Evolutionary conservation across 2,329 filamentous ascomycete genomes (phyloP).

Genomic region (Orbilia javanica): DNA sequence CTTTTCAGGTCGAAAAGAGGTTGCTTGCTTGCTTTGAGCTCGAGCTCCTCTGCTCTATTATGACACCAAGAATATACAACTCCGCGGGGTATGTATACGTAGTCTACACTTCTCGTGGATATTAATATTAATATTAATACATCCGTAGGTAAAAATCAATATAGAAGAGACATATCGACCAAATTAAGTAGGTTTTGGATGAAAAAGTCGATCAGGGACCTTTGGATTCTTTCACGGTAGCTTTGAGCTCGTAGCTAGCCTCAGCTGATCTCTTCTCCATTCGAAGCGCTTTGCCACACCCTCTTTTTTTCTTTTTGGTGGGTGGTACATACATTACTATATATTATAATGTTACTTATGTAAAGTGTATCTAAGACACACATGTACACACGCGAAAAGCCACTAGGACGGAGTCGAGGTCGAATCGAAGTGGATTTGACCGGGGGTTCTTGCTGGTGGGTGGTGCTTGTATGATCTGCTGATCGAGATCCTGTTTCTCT

Average conservation of each 20-base stretch:
- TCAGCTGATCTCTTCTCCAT: constrained; percentile 26
- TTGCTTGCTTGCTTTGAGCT: too few relatives aligned
- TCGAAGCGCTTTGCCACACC: constrained; percentile 28
- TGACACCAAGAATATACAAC: too few relatives aligned
- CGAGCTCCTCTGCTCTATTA: too few relatives aligned
- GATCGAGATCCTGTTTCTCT: constrained; percentile 16
- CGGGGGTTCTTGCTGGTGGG: neutral
- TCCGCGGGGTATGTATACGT: too few relatives aligned
- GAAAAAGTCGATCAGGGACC: neutral
- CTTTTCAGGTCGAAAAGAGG: too few relatives aligned
- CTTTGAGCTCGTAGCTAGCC: neutral
- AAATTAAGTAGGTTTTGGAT: neutral
- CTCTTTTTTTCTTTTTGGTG: neutral
- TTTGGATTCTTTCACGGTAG: neutral
- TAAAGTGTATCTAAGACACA: constrained; percentile 11
- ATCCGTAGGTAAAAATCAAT: too few relatives aligned
- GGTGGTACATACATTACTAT: too few relatives aligned
- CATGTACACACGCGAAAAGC: constrained; percentile 4
- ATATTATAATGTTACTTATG: neutral
- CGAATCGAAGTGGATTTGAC: too few relatives aligned
- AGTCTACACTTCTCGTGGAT: too few relatives aligned
- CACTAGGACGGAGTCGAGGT: constrained; percentile 1
- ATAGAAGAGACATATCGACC: too few relatives aligned
- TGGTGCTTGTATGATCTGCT: constrained; percentile 1
- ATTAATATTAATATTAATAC: too few relatives aligned